phyloP scores from a whole-genome alignment of 371 early-diverging fungal genomes.

The Cladochytrium tenue region DNA sequence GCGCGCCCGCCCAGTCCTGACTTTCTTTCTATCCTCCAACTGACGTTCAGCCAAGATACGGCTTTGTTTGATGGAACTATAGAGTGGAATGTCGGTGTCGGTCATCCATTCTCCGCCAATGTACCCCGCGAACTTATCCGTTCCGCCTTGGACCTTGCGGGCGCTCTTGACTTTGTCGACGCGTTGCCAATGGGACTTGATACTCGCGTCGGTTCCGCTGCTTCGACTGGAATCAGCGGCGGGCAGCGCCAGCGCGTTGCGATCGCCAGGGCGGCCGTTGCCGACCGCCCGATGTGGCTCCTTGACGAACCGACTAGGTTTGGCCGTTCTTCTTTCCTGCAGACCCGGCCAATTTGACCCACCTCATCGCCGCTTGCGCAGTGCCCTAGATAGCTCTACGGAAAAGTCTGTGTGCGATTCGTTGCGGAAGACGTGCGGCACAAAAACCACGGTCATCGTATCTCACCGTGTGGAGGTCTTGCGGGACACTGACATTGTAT shows the following conservation, averaged over 20 bases:
- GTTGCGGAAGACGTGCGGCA: not conserved
- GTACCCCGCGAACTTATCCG: conserved; percentile 1
- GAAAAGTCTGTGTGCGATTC: conserved; percentile 8
- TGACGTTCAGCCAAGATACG: conserved; percentile 13
- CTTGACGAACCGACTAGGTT: conserved; percentile 24
- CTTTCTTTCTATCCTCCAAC: too few species aligned
- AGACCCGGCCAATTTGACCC: not conserved
- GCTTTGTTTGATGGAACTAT: conserved; percentile 12
- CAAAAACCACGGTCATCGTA: conserved; percentile 15
- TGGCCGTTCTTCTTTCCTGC: not conserved
- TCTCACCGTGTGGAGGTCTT: conserved; percentile 13
- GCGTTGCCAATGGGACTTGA: conserved; percentile 57
- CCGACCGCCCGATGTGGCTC: not conserved
- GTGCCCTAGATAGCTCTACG: conserved; percentile 17
- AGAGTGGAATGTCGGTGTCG: conserved; percentile 15
- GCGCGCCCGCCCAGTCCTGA: too few species aligned
- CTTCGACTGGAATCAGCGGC: conserved; percentile 13
- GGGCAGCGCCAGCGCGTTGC: conserved; percentile 24
- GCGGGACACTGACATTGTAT: not conserved
- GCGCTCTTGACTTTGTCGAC: conserved; percentile 71
- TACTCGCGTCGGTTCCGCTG: conserved; percentile 36
- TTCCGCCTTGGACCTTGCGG: conserved; percentile 41
- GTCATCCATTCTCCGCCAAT: conserved; percentile 1
- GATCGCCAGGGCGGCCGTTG: conserved; percentile 15
- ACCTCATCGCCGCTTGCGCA: not conserved